Base-by-base conservation (phyloP, 306 rosid genomes). In the Vigna angularis region DNA sequence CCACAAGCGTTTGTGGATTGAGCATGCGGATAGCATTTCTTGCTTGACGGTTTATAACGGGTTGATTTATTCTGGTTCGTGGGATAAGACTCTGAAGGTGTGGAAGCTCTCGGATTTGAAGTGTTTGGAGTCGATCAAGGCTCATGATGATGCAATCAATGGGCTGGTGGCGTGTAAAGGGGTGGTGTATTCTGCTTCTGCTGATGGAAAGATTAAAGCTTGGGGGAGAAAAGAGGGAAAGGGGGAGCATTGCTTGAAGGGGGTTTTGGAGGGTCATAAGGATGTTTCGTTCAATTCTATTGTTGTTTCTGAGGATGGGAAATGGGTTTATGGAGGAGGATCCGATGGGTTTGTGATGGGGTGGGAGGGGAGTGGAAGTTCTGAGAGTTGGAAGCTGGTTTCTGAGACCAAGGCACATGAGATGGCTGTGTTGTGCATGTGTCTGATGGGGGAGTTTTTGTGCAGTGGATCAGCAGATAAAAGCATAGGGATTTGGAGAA, bases 381-480 rank as follows among this genome's bases (percentile, higher is more conserved):
- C 14, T 10, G 83, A 56, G 53, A 87, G 24, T 45, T 94, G 97
- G 95, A 90, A 89, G 65, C 2, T 88, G 58, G 88, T 89, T 80
- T 89, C 80, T 55, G 91, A 91, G 76, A 84, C 73, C 0, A 92
- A 81, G 50, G 97, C 91, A 34, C 98, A 95, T 87, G 75, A 75
- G 17, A 89, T 91, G 88, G 92, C 98, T 13, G 96, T 95, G 17
- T 72, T 95, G 81, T 89, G 97, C 8, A 79, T 92, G 87, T 95
- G 93, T 52, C 18, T 89, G 9, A 84, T 81, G 83, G 92, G 92
- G 22, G 98, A 87, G 62, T 82, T 83, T 53, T 26, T 95, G 84
- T 95, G 88, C 34, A 92, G 88, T 78, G 98, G 98, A 0, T 95
- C 98, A 36, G 98, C 98, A 0, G 98, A 95, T 89, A 95, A 88